Evolutionary conservation across 805 yeast species (phyloP), one percentile per base, ranked within the genome.

Genomic region (Candida ficus): DNA sequence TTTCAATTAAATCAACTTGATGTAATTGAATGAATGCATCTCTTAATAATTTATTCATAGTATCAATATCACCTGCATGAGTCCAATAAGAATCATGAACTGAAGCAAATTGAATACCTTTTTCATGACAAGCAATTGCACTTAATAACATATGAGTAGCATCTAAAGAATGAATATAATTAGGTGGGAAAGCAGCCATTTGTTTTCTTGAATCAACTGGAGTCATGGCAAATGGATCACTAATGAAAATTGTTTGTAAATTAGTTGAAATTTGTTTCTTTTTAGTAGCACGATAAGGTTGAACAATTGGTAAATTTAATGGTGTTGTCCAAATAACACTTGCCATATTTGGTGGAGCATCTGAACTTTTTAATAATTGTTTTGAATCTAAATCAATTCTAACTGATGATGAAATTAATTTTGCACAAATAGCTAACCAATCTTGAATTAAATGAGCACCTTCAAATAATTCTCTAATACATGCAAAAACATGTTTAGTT

Each of bases 21-120:
- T 91, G 97, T 41, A 91, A 67, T 38, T 73, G 66, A 46, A 93
- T 82, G 60, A 91, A 91, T 43, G 85, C 80, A 28, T 83, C 80
- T 56, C 99, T 75, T 48, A 93, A 66, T 33, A 75, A 66, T 12
- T 52, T 54, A 61, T 80, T 87, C 93, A 91, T 81, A 4, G 56
- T 57, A 44, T 80, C 81, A 31, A 91, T 79, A 58, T 86, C 91
- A 37, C 77, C 67, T 2, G 99, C 97, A 59, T 93, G 98, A 0
- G 98, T 89, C 99, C 99, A 91, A 61, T 86, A 91, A 1, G 98
- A 91, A 60, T 91, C 99, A 62, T 91, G 99, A 19, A 91, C 99
- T 1, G 98, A 80, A 0, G 98, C 96, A 70, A 93, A 91, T 11
- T 78, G 68, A 37, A 93, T 62, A 0, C 76, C 78, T 2, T 58